phyloP scores from a whole-genome alignment of 73 alveolate genomes.

The Paramecium bursaria region DNA sequence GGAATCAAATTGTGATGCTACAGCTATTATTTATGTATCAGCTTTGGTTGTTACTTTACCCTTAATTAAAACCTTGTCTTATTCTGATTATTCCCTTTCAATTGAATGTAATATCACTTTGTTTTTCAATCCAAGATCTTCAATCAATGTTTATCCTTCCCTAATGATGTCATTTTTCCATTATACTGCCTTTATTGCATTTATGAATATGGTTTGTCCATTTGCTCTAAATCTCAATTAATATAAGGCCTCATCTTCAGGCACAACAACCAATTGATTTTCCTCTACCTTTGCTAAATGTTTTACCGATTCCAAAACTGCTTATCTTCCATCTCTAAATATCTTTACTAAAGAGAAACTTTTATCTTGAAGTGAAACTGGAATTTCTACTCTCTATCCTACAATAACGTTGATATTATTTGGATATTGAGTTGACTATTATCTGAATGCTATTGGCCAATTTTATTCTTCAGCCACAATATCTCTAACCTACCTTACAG shows the following conservation, averaged over 20 bases:
- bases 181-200: not conserved
- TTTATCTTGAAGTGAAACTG: not conserved
- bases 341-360: not conserved
- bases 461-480: not conserved
- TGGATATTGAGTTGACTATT: not conserved
- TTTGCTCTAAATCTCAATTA: not conserved
- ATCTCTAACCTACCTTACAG: not conserved
- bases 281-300: not conserved
- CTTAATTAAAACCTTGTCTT: not conserved
- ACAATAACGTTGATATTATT: not conserved
- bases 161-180: conserved; percentile 22
- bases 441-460: not conserved
- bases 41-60: not conserved
- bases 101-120: not conserved
- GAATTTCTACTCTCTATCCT: not conserved
- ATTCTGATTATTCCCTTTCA: not conserved
- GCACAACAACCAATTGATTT: not conserved
- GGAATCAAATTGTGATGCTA: conserved; percentile 1
- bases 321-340: no score
- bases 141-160: not conserved
- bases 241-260: not conserved
- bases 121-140: conserved; percentile 12
- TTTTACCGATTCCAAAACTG: no score
- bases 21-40: not conserved
- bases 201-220: not conserved